These are phyloP conservation scores for Kuraishia capsulata DNA, from an alignment of 805 yeast genomes.

Conservation along the genomic window DNA sequence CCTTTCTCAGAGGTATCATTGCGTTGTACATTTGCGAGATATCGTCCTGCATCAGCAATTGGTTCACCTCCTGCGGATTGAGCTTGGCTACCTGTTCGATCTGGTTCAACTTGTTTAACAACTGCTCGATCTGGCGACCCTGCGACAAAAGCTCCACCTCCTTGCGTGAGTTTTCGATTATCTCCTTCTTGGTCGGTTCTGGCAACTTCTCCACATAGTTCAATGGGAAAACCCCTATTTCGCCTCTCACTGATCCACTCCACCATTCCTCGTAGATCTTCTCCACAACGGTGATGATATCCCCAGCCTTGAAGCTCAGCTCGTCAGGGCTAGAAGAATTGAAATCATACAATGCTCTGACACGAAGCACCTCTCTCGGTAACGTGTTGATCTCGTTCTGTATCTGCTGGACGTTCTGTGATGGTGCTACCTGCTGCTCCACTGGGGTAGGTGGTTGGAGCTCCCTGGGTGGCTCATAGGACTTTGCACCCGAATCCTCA, in stretches of 20 bases:
- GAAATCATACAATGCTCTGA: constrained; percentile 79
- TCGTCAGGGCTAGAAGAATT: constrained; percentile 78
- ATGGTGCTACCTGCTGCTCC: constrained; percentile 8
- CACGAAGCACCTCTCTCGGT: constrained; percentile 42
- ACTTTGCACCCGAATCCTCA: constrained; percentile 39
- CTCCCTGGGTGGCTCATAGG: neutral
- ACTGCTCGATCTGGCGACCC: constrained; percentile 55
- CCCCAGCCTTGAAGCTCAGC: constrained; percentile 79
- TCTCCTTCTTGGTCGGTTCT: constrained; percentile 54
- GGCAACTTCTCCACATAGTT: constrained; percentile 81
- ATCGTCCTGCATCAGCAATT: constrained; percentile 42
- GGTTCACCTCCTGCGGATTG: constrained; percentile 21
- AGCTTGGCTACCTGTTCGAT: constrained; percentile 24
- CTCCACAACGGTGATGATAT: constrained; percentile 79
- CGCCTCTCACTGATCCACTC: constrained; percentile 78
- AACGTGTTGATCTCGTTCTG: constrained; percentile 11
- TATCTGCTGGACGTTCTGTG: constrained; percentile 8
- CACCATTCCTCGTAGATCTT: constrained; percentile 93
- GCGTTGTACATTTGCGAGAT: constrained; percentile 67
- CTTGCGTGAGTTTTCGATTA: constrained; percentile 35
- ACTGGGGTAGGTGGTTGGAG: constrained; percentile 1
- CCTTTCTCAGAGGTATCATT: constrained; percentile 64
- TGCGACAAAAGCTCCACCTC: constrained; percentile 48
- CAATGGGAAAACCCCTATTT: constrained; percentile 82
- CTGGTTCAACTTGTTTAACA: constrained; percentile 45